phyloP scores from a whole-genome alignment of 202 grass and related monocot species.

The Eragrostis tef region DNA sequence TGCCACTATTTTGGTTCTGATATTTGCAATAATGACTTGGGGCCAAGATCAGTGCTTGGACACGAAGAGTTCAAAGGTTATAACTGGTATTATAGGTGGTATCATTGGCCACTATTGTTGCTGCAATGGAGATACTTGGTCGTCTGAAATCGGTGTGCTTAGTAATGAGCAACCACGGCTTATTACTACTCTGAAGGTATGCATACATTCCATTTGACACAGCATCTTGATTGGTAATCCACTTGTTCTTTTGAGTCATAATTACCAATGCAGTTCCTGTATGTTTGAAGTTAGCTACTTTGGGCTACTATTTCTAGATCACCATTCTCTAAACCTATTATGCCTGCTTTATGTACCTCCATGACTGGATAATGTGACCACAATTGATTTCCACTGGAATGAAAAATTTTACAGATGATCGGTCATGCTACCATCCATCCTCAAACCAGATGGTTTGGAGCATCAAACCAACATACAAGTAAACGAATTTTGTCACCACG shows the following conservation, averaged over 20 bases:
- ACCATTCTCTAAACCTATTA: conserved; percentile 5
- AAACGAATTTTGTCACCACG: background rate
- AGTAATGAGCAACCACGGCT: conserved; percentile 78
- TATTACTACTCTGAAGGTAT: conserved; percentile 83
- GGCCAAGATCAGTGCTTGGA: conserved; percentile 84
- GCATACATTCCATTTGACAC: background rate
- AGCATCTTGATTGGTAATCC: background rate
- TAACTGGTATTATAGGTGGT: conserved; percentile 79
- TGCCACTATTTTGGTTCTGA: conserved; percentile 64
- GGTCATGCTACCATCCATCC: background rate
- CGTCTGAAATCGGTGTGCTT: conserved; percentile 88
- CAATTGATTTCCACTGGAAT: conserved; percentile 13
- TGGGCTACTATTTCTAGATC: background rate
- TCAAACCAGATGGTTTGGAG: conserved; percentile 23
- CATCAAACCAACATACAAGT: conserved; percentile 20
- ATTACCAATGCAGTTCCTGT: conserved; percentile 18
- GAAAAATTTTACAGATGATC: background rate
- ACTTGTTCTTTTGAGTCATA: conserved; percentile 3
- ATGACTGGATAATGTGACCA: conserved; percentile 6
- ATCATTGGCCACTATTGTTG: conserved; percentile 91
- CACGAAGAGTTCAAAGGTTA: conserved; percentile 54
- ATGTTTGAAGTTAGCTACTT: background rate
- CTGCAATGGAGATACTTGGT: conserved; percentile 97
- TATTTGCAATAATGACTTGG: conserved; percentile 53
- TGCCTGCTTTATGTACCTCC: conserved; percentile 2